Evolutionary conservation across 257 asterid genomes (phyloP), one percentile per base, ranked within the genome.

Genomic region (Solanum corneliomulleri): DNA sequence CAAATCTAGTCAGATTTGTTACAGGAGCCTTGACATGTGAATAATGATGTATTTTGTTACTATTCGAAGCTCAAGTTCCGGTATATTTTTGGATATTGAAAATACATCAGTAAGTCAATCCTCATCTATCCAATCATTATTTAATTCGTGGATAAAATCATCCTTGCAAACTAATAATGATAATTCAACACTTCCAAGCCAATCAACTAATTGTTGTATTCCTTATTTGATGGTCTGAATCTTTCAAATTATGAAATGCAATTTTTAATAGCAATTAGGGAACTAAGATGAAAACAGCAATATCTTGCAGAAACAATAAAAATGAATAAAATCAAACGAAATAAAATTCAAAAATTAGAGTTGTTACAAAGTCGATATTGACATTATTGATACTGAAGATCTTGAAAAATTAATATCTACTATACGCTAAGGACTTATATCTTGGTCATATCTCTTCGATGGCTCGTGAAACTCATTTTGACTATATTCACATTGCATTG

Each of bases 61-160:
- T 76, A 95, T 91, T 56, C 97, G 98, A 88, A 95, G 95, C 89
- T 92, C 89, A 81, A 97, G 94, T 86, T 94, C 95, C 41, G 98
- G 98, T 81, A 94, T 92, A 89, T 95, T 98, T 88, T 95, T 98
- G 86, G 99, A 97, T 98, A 97, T 92, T 86, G 98, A 97, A 87
- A 97, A 94, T 77, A 97, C 99, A 93, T 97, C 98, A 44, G 99
- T 97, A 76, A 98, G 93, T 15, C 89, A 94, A 89, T 97, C 98
- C 90, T 97, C 98, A 86, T 92, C 98, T 89, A 98, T 93, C 99
- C 99, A 97, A 18, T 97, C 98, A 86, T 94, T 97, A 88, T 97
- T 95, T 80, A 97, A 97, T 80, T 94, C 88, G 82, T 86, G 88
- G 90, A 97, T 95, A 90, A 94, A 97, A 44, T 90, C 95, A 62